Evolutionary conservation across 1,139 yeast species (phyloP), one percentile per base, ranked within the genome.

Genomic region (Geotrichum macrosporum): DNA sequence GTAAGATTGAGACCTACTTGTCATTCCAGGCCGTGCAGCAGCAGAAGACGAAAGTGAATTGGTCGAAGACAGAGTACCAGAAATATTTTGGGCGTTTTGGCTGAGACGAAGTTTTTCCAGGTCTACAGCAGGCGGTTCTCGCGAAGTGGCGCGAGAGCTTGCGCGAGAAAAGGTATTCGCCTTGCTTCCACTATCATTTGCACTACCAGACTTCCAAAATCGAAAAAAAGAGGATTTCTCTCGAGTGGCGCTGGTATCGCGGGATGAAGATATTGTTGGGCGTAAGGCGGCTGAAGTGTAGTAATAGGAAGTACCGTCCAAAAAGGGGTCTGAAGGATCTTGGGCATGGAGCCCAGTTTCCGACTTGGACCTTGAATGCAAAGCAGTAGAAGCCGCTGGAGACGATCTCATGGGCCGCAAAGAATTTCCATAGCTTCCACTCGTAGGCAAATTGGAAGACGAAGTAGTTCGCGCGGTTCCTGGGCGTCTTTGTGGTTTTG

Each of bases 361-460:
- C 5, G 35, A 39, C 10, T 30, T 39, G 16, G 42, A 39, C 19
- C 42, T 26, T 8, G 5, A 27, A 27, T 20, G 9, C n/a, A n/a
- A n/a, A n/a, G n/a, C n/a, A n/a, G n/a, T n/a, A n/a, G n/a, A n/a
- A n/a, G n/a, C n/a, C 3, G 37, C n/a, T 34, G 44, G 41, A 19
- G 47, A 38, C 5, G 48, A 46, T 15, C 20, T 41, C 8, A 22
- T 22, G 18, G 48, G 45, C 13, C 35, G 26, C 6, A 46, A 39
- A 4, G 33, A 16, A n/a, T 30, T 18, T 5, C 38, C 47, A 2
- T 21, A 27, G 10, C 31, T 29, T 5, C 22, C 13, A 15, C 22
- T 37, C n/a, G 38, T 9, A 15, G 5, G 38, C 10, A 26, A 27
- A 27, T 18, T 32, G 6, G 45, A 36, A 15, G 35, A 13, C 13